Evolutionary conservation across 1,284 basidiomycete genomes (phyloP), one percentile per base, ranked within the genome.

Genomic region (Inonotus hispidus): DNA sequence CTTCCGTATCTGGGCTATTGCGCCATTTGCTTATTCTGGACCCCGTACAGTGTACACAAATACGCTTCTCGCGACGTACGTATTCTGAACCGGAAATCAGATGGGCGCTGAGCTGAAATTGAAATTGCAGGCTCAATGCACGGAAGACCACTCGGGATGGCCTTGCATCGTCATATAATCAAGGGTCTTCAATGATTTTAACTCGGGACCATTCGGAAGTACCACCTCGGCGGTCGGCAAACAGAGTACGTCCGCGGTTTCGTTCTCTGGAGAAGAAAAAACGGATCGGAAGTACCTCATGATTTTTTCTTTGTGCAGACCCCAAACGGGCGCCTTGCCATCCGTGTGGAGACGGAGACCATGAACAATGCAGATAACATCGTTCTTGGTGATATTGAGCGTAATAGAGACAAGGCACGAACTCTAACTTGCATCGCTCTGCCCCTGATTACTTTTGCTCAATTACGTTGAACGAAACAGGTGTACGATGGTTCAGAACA

Each of bases 11-110:
- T 29, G 3, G 39, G 41, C 35, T 35, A n/a, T 25, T 38, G 3
- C 11, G 47, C 19, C 32, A 32, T 11, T 29, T 25, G 25, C 10
- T 37, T 57, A 23, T 38, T 23, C 29, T 52, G 0, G n/a, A 29
- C n/a, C 37, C 14, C 14, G 2, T 39, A 38, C 21, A 62, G 60
- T 62, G 41, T 62, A 62, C 23, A 53, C 60, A 43, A 62, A 62
- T 50, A 43, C 60, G 4, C 27, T 62, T 3, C 38, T 62, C 11
- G 60, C 60, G 16, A 62, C 60, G 60, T 61, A 50, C 32, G 60
- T 56, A n/a, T 13, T 14, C 32, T 10, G 19, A 13, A 23, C 16
- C 7, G 19, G 6, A 7, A 7, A 14, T 21, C 19, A 1, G 6
- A 1, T 8, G n/a, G n/a, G 8, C 5, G 41, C 41, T 0, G 16